phyloP scores from a whole-genome alignment of 148 eudicot species.

The Heliosperma pusillum region DNA sequence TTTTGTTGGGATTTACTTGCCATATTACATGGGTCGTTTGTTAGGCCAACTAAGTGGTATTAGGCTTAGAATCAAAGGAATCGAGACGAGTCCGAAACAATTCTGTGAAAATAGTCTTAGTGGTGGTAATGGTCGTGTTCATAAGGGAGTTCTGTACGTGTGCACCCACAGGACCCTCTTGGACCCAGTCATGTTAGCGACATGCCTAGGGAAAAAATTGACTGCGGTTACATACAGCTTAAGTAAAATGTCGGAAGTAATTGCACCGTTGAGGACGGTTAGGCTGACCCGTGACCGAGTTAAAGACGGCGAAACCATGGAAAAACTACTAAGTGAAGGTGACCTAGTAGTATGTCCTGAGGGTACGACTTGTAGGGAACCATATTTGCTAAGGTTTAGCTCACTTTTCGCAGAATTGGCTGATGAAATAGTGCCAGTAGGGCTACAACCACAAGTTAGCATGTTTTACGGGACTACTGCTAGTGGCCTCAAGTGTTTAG shows the following conservation, averaged over 20 bases:
- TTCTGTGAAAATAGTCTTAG: not conserved
- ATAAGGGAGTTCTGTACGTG: slow-evolving; percentile 41
- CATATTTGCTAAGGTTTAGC: slow-evolving; percentile 45
- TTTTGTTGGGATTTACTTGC: slow-evolving; percentile 48
- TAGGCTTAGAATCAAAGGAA: slow-evolving; percentile 34
- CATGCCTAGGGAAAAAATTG: slow-evolving; percentile 43
- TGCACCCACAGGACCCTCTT: slow-evolving; percentile 75
- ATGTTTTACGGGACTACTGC: slow-evolving; percentile 97
- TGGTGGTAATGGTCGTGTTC: not conserved
- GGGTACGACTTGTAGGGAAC: slow-evolving; percentile 66
- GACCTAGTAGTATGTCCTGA: slow-evolving; percentile 88
- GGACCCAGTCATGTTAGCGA: slow-evolving; percentile 65
- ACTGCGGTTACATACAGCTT: slow-evolving; percentile 84
- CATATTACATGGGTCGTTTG: slow-evolving; percentile 37
- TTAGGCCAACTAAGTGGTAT: slow-evolving; percentile 52
- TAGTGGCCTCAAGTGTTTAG: slow-evolving; percentile 74
- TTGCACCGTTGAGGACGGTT: slow-evolving; percentile 67
- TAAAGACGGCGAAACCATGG: slow-evolving; percentile 60
- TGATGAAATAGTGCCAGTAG: slow-evolving; percentile 48
- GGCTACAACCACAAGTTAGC: slow-evolving; percentile 40
- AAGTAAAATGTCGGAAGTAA: slow-evolving; percentile 65
- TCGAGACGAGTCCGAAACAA: slow-evolving; percentile 7
- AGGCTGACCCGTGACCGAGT: slow-evolving; percentile 62
- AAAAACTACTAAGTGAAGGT: slow-evolving; percentile 52
- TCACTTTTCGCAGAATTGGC: slow-evolving; percentile 49